These are phyloP conservation scores for Moricandia arvensis DNA, from an alignment of 345 rosid species.

Conservation along the genomic window DNA sequence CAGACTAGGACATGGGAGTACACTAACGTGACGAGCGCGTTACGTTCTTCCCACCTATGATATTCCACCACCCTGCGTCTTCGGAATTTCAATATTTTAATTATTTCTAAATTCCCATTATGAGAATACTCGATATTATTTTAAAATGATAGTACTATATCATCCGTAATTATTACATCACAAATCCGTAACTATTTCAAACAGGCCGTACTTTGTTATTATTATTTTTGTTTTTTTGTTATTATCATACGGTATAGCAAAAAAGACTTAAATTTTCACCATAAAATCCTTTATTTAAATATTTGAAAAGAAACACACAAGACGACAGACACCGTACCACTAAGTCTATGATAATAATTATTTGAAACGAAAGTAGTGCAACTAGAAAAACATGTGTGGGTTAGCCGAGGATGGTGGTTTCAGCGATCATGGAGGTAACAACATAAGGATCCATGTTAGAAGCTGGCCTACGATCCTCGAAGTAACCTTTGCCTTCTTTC, in stretches of 20 bases:
- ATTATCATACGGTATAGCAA: too few relatives aligned
- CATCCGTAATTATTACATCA: neutral
- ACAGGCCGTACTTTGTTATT: neutral
- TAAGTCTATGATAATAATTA: neutral
- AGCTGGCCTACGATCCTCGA: constrained; percentile 75
- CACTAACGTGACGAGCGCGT: constrained; percentile 21
- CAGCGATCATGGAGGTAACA: constrained; percentile 75
- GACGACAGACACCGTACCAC: neutral
- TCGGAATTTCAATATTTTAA: neutral
- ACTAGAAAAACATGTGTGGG: neutral
- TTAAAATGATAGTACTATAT: neutral
- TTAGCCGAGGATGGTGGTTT: constrained; percentile 55
- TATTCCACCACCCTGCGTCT: constrained; percentile 19
- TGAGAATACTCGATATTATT: constrained; percentile 11
- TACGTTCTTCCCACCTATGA: constrained; percentile 29
- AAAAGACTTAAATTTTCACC: neutral
- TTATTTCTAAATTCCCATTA: neutral
- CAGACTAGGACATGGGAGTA: neutral
- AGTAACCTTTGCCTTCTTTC: constrained; percentile 71
- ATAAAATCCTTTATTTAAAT: constrained; percentile 10
- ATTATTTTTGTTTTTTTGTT: neutral
- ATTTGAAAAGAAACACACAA: constrained; percentile 6
- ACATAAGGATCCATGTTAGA: constrained; percentile 84
- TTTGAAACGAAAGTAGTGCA: constrained; percentile 6
- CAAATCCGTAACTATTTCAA: too few relatives aligned